Percentiles rank a stretch among this genome's conserved stretches.
Evolutionary conservation across 2,329 filamentous ascomycete genomes (phyloP).

Genomic region (Aspergillus jensenii): DNA sequence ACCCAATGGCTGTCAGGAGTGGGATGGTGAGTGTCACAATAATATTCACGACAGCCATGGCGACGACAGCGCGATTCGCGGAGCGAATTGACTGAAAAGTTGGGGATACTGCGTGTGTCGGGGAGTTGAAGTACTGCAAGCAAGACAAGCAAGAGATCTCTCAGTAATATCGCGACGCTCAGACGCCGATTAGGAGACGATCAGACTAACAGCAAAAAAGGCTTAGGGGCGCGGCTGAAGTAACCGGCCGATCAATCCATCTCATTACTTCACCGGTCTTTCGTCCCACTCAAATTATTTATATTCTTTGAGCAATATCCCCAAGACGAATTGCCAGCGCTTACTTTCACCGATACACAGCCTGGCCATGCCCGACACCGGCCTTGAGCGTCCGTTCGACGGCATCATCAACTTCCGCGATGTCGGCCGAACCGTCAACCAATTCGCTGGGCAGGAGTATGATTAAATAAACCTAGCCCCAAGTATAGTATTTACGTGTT

Average conservation of each 20-base stretch:
- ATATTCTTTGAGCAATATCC: neutral
- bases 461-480: constrained; percentile 9
- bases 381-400: constrained; percentile 46
- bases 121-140: no score
- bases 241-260: no score
- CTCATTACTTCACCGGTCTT: no score
- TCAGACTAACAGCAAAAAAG: no score
- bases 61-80: no score
- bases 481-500: neutral
- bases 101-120: no score
- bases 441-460: constrained; percentile 56
- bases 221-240: neutral
- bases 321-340: neutral
- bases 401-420: constrained; percentile 75
- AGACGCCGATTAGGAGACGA: no score
- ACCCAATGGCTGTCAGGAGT: neutral
- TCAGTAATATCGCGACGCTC: no score
- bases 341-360: neutral
- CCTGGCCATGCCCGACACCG: constrained; percentile 23
- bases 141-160: no score
- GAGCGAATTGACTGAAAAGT: no score
- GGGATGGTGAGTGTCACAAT: neutral
- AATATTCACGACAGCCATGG: neutral
- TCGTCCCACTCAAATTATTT: neutral
- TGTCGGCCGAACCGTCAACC: constrained; percentile 68